A percentile compares a stretch with the other conserved stretches of the same genome.
Conservation (phyloP, 75 land plant genomes). For the Ceratopteris richardii region DNA sequence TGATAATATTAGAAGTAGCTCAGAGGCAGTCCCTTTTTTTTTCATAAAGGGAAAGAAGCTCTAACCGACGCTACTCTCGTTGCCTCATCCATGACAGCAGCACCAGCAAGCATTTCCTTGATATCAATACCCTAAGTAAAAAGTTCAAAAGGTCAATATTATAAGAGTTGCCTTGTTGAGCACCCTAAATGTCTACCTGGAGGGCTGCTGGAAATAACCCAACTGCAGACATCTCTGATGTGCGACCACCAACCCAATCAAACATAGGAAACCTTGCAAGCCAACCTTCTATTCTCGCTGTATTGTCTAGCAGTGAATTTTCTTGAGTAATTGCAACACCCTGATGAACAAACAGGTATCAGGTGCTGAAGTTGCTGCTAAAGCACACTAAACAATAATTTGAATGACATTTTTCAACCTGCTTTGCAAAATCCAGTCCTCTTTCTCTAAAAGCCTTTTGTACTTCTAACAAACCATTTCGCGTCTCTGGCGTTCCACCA, state of each 20-base stretch:
- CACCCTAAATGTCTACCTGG: constrained; percentile 35
- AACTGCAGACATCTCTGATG: constrained; percentile 97
- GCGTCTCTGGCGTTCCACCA: constrained; percentile 97
- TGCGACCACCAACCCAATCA: constrained; percentile 98
- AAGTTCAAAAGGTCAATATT: no score
- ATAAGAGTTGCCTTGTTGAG: no score
- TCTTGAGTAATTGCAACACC: constrained; percentile 97
- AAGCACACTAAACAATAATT: no score
- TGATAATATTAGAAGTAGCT: no score
- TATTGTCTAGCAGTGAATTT: constrained; percentile 79
- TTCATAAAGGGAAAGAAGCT: not conserved
- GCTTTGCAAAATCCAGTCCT: constrained; percentile 87
- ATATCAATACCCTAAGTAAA: constrained; percentile 86
- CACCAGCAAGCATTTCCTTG: constrained; percentile 84
- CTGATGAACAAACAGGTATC: constrained; percentile 30
- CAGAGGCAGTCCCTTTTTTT: no score
- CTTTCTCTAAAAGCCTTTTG: constrained; percentile 92
- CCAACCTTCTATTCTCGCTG: constrained; percentile 94
- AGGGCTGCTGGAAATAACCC: constrained; percentile 95
- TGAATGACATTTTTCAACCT: constrained; percentile 37
- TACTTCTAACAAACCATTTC: constrained; percentile 94
- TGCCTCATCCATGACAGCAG: constrained; percentile 89
- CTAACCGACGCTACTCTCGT: constrained; percentile 55
- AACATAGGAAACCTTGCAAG: constrained; percentile 96
- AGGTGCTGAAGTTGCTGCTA: no score